These are phyloP conservation scores for Fistulifera pelliculosa DNA, from an alignment of 108 stramenopile genomes.

Conservation along the genomic window DNA sequence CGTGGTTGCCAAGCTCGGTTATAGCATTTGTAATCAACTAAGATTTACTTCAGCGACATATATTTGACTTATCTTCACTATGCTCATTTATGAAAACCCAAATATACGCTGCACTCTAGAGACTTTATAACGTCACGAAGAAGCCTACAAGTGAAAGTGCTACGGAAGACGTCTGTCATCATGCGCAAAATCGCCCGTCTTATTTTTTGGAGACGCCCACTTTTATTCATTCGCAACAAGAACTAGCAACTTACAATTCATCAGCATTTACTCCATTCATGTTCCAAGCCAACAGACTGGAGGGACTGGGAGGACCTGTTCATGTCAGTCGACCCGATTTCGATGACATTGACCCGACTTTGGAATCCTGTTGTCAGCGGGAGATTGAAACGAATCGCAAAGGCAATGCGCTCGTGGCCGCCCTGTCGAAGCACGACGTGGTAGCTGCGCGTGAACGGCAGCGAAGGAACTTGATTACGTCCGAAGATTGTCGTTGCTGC, in stretches of 20 bases:
- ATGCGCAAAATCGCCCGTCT: too few relatives aligned
- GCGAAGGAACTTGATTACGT: conserved; percentile 44
- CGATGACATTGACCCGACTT: conserved; percentile 53
- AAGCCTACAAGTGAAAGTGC: too few relatives aligned
- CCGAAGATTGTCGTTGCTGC: conserved; percentile 69
- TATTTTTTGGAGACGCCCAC: too few relatives aligned
- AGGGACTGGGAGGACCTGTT: conserved; percentile 72
- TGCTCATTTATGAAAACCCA: too few relatives aligned
- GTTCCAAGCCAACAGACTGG: conserved; percentile 9
- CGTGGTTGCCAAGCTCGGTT: too few relatives aligned
- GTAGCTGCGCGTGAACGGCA: conserved; percentile 58
- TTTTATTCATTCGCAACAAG: too few relatives aligned
- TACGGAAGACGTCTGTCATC: too few relatives aligned
- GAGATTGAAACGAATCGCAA: conserved; percentile 61
- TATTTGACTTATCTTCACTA: too few relatives aligned
- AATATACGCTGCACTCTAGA: too few relatives aligned
- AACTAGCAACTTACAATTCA: too few relatives aligned
- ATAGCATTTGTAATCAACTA: too few relatives aligned
- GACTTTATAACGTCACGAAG: too few relatives aligned
- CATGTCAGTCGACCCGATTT: conserved; percentile 16
- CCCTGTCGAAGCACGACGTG: conserved; percentile 66
- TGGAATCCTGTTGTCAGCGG: conserved; percentile 73
- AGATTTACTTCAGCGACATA: neutral
- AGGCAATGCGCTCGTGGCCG: conserved; percentile 36
- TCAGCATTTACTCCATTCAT: conserved; percentile 1